Base-by-base conservation (phyloP, 352 stramenopile species). In the Thalassiosira exigua region DNA sequence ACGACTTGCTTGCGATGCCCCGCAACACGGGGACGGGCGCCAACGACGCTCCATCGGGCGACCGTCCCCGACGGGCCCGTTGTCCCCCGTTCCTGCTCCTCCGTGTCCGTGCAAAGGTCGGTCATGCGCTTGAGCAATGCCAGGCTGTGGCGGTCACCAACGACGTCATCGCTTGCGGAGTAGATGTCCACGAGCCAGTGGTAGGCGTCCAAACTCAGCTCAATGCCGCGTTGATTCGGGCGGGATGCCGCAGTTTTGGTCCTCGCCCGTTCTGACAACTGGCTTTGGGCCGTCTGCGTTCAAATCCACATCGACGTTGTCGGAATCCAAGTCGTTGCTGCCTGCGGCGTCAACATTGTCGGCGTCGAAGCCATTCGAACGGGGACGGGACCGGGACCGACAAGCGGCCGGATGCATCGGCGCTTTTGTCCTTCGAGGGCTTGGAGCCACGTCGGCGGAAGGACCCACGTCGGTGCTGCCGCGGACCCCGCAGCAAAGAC, bases 141-240 rank as follows among this genome's bases (percentile, higher is more conserved):
- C 30, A 73, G 41, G 12, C 29, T 29, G 24, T 48, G 54, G 48
- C 58, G 60, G 29, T 72, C 56, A 32, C 77, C 64, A 19, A 51
- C 27, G 5, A 68, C 11, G 19, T 69, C 42, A 22, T 41, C 51
- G 32, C 58, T 69, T 1, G 19, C 21, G 32, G 58, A 84, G 39
- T 84, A 80, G 21, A 84, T 72, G 41, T 71, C 54, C 14, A 84
- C 56, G 51, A 84, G 61, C 56, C 44, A 84, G 44, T 80, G 75
- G 57, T 84, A 80, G 3, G 69, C 75, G 30, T 79, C 60, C 56
- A 79, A 36, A 33, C 74, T 72, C 14, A 67, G 75, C n/a, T 65
- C 41, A 14, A 82, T 7, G 26, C 42, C 44, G 17, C 24, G 1
- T 0, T n/a, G 29, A 36, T 41, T 48, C 0, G 7, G 36, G 7